Evolutionary conservation across 2,329 filamentous ascomycete species (phyloP).

Genomic region (Trichoderma semiorbis): DNA sequence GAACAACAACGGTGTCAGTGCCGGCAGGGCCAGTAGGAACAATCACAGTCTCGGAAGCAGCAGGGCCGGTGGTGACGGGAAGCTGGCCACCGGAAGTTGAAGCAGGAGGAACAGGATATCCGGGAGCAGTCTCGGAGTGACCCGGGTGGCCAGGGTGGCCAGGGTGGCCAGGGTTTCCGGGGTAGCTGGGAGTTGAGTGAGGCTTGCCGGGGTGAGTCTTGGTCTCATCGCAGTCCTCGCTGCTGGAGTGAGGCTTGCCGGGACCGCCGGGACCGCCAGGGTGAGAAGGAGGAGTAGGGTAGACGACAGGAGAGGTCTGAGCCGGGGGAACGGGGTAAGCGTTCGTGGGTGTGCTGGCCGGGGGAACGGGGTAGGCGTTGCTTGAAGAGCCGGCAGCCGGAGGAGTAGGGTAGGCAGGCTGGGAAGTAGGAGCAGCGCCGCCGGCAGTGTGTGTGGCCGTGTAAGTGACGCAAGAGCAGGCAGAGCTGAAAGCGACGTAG

Average conservation of each 20-base stretch:
- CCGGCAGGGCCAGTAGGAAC: not conserved
- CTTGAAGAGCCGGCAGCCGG: slow-evolving; percentile 20
- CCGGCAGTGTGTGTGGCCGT: slow-evolving; percentile 29
- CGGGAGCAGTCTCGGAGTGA: slow-evolving; percentile 10
- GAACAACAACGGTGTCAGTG: slow-evolving; percentile 16
- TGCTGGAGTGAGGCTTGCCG: not conserved
- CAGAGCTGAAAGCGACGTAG: slow-evolving; percentile 27
- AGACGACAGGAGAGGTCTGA: slow-evolving; percentile 11
- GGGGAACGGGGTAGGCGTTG: slow-evolving; percentile 20
- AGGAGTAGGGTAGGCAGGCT: slow-evolving; percentile 6
- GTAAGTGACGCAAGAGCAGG: slow-evolving; percentile 39
- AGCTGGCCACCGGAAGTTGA: not conserved
- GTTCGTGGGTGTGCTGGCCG: slow-evolving; percentile 22
- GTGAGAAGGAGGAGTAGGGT: not conserved
- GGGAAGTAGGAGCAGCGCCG: slow-evolving; percentile 19
- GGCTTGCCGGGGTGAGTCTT: slow-evolving; percentile 16
- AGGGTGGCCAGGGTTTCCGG: not conserved
- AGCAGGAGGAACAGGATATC: not conserved
- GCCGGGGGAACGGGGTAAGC: slow-evolving; percentile 19
- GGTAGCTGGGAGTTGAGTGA: not conserved
- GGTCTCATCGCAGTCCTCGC: slow-evolving; percentile 16
- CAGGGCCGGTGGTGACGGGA: not conserved
- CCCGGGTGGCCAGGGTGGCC: slow-evolving; percentile 4
- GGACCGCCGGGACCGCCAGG: not conserved
- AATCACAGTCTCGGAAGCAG: not conserved